Base-by-base conservation (phyloP, 1,284 basidiomycete genomes). In the Lignosus rhinocerotis region DNA sequence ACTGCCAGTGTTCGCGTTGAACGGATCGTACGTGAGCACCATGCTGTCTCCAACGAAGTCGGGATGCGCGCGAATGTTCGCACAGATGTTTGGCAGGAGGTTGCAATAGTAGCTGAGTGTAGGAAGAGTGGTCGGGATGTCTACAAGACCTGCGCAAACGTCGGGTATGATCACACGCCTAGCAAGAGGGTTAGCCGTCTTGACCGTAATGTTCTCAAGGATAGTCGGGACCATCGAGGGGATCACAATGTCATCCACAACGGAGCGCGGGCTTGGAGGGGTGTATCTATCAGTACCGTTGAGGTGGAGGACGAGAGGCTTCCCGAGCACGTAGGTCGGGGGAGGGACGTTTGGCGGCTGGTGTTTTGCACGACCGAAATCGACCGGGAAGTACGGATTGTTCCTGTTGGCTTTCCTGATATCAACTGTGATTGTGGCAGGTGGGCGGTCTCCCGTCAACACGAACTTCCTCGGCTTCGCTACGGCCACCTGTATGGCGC, bases 1-100 rank as follows among this genome's bases (percentile, higher is more conserved):
- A 19, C 32, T 16, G 7, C 51, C 51, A 25, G 34, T 30, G 17
- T 36, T 39, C 33, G 48, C 36, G 19, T 21, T 11, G 36, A 58
- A 58, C 0, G 56, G 56, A 19, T 58, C 56, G 51, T 58, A 53
- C 16, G 56, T 58, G 56, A 58, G 56, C 17, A 25, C 38, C 45
- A 58, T 58, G 6, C 11, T 30, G 42, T 58, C 46, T 4, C 44
- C 52, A 14, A 16, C 21, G 36, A 43, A 58, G n/a, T 53, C 46
- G 4, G 41, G 36, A 17, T 58, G 57, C 7, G 34, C 16, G 3
- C 57, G 57, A n/a, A 58, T 54, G 43, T 58, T 51, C 5, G 47
- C 42, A 33, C 56, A 58, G 51, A 58, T 58, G 32, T 45, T 46
- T 7, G 56, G 56, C 50, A 58, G 16, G 39, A 49, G 41, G n/a